Percentiles rank a stretch among this genome's conserved stretches.
Evolutionary conservation across 768 basidiomycete genomes (phyloP).

Genomic region (Lentinula guzmanii): DNA sequence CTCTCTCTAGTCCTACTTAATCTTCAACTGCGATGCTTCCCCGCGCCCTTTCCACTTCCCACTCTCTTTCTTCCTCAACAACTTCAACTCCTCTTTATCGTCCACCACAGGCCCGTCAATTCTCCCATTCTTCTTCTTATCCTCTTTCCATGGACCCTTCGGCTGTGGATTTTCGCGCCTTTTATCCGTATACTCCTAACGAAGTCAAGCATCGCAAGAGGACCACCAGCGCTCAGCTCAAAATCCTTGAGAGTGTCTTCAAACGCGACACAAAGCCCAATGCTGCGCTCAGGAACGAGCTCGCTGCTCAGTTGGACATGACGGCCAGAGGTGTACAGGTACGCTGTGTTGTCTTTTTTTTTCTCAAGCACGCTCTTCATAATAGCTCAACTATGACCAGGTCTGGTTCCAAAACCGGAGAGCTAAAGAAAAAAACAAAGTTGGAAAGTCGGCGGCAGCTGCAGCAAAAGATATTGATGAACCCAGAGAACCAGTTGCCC

Average conservation of each 20-base stretch:
- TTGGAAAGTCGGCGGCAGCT: conserved; percentile 28
- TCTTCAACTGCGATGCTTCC: conserved; percentile 13
- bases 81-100: conserved; percentile 25
- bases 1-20: conserved; percentile 8
- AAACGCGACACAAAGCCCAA: conserved; percentile 90
- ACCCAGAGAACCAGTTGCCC: neutral
- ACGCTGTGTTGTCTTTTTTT: conserved; percentile 17
- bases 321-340: conserved; percentile 94
- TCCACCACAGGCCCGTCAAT: conserved; percentile 41
- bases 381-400: neutral
- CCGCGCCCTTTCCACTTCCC: conserved; percentile 27
- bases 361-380: conserved; percentile 3
- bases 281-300: conserved; percentile 66
- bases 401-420: conserved; percentile 38
- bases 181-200: conserved; percentile 85
- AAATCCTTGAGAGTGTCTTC: conserved; percentile 84
- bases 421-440: conserved; percentile 77
- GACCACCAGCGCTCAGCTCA: conserved; percentile 84
- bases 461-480: neutral
- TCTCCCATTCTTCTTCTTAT: conserved; percentile 44
- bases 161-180: conserved; percentile 73
- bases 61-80: conserved; percentile 19
- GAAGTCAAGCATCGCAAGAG: conserved; percentile 93
- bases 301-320: conserved; percentile 85
- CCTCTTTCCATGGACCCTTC: conserved; percentile 51